Conservation (phyloP, 352 stramenopile species). For the Phytopythium boreale region DNA sequence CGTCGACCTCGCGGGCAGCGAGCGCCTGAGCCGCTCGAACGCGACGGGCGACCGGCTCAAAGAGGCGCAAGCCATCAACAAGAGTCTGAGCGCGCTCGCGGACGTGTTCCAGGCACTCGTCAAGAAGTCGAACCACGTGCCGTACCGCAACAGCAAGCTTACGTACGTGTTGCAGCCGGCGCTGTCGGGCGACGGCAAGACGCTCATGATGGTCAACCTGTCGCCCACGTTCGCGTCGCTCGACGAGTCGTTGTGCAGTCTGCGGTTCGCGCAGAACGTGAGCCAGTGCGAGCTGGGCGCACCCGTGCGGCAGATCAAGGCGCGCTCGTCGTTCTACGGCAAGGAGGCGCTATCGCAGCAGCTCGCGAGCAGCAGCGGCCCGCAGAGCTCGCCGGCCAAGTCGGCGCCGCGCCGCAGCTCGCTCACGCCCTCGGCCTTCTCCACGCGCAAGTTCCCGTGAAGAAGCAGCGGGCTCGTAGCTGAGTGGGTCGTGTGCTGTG, state of each 20-base stretch:
- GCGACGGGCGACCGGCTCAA: conserved; percentile 92
- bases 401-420: conserved; percentile 31
- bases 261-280: conserved; percentile 97
- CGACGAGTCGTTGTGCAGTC: conserved; percentile 97
- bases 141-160: conserved; percentile 99
- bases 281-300: conserved; percentile 97
- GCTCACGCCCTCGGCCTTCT: conserved; percentile 23
- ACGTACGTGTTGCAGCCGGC: conserved; percentile 99
- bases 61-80: conserved; percentile 99
- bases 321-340: conserved; percentile 23
- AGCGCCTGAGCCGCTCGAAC: conserved; percentile 93
- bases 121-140: conserved; percentile 95
- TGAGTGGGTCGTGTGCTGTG: background rate
- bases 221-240: conserved; percentile 94
- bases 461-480: background rate
- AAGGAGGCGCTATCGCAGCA: conserved; percentile 2
- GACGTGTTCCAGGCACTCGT: conserved; percentile 98
- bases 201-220: conserved; percentile 99
- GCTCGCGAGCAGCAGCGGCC: background rate
- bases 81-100: conserved; percentile 96
- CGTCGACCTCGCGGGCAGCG: conserved; percentile 92
- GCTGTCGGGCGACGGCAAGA: conserved; percentile 98
- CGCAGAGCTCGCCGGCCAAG: conserved; percentile 22
- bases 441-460: conserved; percentile 11
- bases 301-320: conserved; percentile 88